Evolutionary conservation across 2,329 filamentous ascomycete genomes (phyloP), one percentile per base, ranked within the genome.

Genomic region (Talaromyces sp.): DNA sequence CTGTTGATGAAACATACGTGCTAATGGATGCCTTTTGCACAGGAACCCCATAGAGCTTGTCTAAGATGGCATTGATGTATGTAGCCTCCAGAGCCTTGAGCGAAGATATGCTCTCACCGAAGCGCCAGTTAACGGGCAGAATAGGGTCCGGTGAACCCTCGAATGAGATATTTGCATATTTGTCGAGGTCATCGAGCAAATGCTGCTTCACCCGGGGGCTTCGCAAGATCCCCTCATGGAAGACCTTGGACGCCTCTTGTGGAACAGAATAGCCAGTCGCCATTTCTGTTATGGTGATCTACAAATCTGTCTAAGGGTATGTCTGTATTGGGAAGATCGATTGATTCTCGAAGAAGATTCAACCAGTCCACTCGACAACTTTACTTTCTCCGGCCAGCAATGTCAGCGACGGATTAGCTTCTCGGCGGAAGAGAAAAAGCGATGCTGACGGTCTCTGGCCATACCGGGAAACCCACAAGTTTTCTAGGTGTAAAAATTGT

Each of bases 81-180:
- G 47, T 53, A n/a, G 47, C 57, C 34, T 59, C 57, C 23, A 59
- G 40, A 40, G 47, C 57, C n/a, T 59, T 59, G 33, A 59, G 52
- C 16, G 57, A 52, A 23, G 47, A 12, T 36, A 59, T 50, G n/a
- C 57, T 59, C 33, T 59, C 57, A 18, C 42, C 57, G 18, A 59
- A 59, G 50, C 57, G 47, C 57, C 57, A 59, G 27, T 59, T 59
- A 28, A 59, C 47, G 2, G 57, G 47, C 31, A 59, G 44, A 30
- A 40, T 52, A 12, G 57, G 57, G 42, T 59, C 52, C 9, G 44
- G 12, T 36, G 44, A 53, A 14, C 57, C 57, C 36, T 50, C 8
- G n/a, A 59, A 59, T 53, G 44, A 27, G 44, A 47, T 27, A 33
- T 51, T 50, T 52, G 56, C 56, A 51, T 58, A 58, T 30, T 58